phyloP scores from a whole-genome alignment of 164 flowering plant genomes.

The Stephania japonica region DNA sequence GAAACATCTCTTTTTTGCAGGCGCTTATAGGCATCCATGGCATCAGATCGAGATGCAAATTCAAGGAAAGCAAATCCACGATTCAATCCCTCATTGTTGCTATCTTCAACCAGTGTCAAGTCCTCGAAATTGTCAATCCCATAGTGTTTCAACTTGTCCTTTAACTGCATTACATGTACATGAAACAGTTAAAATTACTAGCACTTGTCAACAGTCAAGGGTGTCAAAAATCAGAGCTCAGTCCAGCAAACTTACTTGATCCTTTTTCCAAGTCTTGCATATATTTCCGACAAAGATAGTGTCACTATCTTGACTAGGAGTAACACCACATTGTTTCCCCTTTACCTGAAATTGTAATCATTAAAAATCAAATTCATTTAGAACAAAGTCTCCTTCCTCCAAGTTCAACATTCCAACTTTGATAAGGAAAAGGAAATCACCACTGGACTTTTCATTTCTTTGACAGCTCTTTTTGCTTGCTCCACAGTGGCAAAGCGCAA shows the following conservation, averaged over 20 bases:
- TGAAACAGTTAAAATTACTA: conserved; percentile 9
- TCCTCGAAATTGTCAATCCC: conserved; percentile 76
- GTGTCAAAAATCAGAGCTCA: background rate
- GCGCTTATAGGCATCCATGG: conserved; percentile 90
- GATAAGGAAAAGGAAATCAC: conserved; percentile 33
- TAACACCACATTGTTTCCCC: conserved; percentile 94
- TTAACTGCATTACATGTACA: conserved; percentile 45
- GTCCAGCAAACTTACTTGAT: conserved; percentile 63
- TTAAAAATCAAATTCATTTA: conserved; percentile 12
- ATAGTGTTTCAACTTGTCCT: conserved; percentile 76
- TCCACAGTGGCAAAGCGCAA: conserved; percentile 90
- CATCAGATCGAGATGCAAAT: conserved; percentile 84
- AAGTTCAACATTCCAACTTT: conserved; percentile 6
- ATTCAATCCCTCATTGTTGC: conserved; percentile 68
- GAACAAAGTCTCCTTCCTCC: background rate
- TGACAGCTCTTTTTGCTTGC: conserved; percentile 82
- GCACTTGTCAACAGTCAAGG: background rate
- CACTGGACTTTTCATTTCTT: conserved; percentile 75
- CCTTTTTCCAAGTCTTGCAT: conserved; percentile 95
- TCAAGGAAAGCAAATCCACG: conserved; percentile 96
- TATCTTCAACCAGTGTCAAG: conserved; percentile 79
- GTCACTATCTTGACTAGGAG: conserved; percentile 96
- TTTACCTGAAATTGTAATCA: conserved; percentile 47
- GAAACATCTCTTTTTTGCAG: conserved; percentile 78
- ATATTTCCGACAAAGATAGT: conserved; percentile 91